phyloP scores from a whole-genome alignment of 2,329 filamentous ascomycete genomes.

The Fusarium tjaetaba region DNA sequence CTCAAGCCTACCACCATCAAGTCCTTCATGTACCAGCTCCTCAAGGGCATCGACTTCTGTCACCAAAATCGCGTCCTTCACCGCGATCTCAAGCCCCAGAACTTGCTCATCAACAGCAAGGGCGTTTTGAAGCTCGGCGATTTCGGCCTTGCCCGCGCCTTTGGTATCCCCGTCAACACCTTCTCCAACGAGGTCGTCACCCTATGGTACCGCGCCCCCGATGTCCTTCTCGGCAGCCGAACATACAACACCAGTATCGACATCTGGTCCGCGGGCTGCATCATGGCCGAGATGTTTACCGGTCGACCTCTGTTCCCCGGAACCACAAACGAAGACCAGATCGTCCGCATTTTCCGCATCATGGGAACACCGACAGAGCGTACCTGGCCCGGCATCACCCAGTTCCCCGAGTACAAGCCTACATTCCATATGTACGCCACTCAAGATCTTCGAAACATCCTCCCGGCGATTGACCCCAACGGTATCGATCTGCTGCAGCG shows the following conservation, averaged over 20 bases:
- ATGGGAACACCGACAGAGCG: constrained; percentile 98
- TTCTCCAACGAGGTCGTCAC: constrained; percentile 99
- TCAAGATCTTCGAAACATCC: constrained; percentile 85
- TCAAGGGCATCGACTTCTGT: constrained; percentile 96
- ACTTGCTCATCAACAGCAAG: constrained; percentile 92
- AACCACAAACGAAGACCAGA: constrained; percentile 97
- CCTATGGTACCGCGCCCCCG: constrained; percentile 95
- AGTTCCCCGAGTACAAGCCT: constrained; percentile 97
- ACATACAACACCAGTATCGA: constrained; percentile 99
- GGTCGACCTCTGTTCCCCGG: constrained; percentile 95
- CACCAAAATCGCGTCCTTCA: constrained; percentile 97
- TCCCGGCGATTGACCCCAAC: constrained; percentile 88
- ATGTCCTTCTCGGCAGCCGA: constrained; percentile 90
- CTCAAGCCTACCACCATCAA: constrained; percentile 93
- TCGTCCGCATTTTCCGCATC: constrained; percentile 95
- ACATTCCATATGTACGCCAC: constrained; percentile 95
- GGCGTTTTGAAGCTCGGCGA: constrained; percentile 92
- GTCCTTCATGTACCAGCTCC: constrained; percentile 98
- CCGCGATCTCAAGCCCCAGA: constrained; percentile 95
- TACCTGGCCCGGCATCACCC: constrained; percentile 93
- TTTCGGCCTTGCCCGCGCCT: constrained; percentile 92
- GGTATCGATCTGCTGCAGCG: constrained; percentile 88
- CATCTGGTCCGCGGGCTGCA: constrained; percentile 98
- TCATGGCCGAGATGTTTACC: constrained; percentile 99
- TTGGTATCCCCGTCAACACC: constrained; percentile 97